Evolutionary conservation across 2,329 filamentous ascomycete species (phyloP), one percentile per base, ranked within the genome.

Genomic region (Venturia carpophila): DNA sequence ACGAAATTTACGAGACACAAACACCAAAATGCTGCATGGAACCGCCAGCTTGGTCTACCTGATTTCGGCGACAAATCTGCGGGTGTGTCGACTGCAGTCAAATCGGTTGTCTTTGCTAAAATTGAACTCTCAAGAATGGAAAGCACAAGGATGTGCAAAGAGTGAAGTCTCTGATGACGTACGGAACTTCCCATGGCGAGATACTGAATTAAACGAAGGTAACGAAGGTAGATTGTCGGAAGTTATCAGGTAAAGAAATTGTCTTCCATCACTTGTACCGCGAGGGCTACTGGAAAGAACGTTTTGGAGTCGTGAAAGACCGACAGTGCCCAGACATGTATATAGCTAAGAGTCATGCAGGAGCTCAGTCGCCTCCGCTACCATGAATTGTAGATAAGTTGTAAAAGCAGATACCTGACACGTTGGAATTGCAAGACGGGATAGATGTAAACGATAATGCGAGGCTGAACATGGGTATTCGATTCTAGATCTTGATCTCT

Each of bases 1-100:
- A 71, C 67, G 5, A 73, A 66, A 56, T 71, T 72, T 21, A 73
- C 45, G 7, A 72, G n/a, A 21, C 66, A 69, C 15, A 73, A 65
- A 56, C 69, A 70, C 10, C 43, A 41, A 21, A 70, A 69, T 2
- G 70, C 71, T 5, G 66, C 66, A n/a, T 71, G 68, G 58, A 71
- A 73, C 17, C 68, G 69, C 70, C 70, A 72, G 27, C 71, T 68
- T 19, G 27, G 24, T 37, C 45, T 15, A n/a, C 3, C 21, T n/a
- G 45, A 21, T 47, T n/a, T 10, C 9, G 45, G 13, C 2, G 45
- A 15, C 21, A 24, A 17, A 47, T n/a, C 19, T 47, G 21, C 45
- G 10, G 45, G 45, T 24, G 15, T n/a, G 45, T 47, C 19, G 45
- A 24, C 15, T 10, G 45, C 17, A 41, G 5, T 47, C 45, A 21